Conservation (phyloP, 345 rosid species). For the Gossypium longicalyx region DNA sequence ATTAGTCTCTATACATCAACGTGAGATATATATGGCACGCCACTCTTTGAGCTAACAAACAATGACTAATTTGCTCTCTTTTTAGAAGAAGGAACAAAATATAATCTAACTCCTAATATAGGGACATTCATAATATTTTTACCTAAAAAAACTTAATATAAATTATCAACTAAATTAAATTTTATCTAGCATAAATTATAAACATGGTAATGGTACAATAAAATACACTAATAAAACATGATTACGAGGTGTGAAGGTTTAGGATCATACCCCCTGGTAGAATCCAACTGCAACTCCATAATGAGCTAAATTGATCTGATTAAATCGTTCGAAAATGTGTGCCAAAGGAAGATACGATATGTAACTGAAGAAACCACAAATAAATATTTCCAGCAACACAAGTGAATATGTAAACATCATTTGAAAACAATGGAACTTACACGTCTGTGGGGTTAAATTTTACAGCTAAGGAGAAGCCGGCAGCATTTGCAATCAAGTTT, state of each 20-base stretch:
- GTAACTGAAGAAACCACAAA: conserved; percentile 41
- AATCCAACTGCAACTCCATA: conserved; percentile 90
- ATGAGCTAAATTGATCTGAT: conserved; percentile 54
- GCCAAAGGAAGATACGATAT: conserved; percentile 97
- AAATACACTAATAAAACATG: not conserved
- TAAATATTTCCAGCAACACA: conserved; percentile 14
- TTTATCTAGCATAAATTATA: no score
- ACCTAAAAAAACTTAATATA: no score
- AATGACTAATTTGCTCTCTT: no score
- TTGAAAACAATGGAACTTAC: conserved; percentile 45
- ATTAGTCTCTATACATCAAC: no score
- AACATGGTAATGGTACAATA: no score
- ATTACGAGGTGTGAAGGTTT: not conserved
- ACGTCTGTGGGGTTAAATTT: conserved; percentile 71
- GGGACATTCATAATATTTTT: no score
- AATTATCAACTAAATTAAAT: no score
- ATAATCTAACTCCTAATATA: no score
- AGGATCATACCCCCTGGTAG: conserved; percentile 82
- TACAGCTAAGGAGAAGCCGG: conserved; percentile 44
- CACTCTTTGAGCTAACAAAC: no score
- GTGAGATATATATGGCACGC: no score
- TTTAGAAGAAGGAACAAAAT: no score
- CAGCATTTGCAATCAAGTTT: conserved; percentile 78
- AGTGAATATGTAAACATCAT: not conserved
- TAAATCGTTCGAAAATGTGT: conserved; percentile 87